Base-by-base conservation (phyloP, 768 basidiomycete genomes). In the Boletus reticulatus region DNA sequence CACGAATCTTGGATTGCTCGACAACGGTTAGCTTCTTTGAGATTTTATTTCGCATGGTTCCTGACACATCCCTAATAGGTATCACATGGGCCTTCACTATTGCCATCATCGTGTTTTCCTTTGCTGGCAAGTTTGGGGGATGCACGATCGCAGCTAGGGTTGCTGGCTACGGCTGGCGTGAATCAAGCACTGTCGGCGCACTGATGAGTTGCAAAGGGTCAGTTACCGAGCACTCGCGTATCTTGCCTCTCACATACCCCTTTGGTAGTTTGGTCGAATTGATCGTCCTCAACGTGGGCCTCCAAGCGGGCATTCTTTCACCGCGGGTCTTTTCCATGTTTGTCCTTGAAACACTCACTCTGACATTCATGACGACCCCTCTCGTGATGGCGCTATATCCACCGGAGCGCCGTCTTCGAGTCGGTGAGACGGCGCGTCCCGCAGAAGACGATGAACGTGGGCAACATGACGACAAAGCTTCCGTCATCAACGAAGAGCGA, bases 151-250 rank as follows among this genome's bases (percentile, higher is more conserved):
- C 89, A 0, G 89, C 94, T 0, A 75, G 76, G 41, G 75, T 80
- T 31, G 62, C 85, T 9, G 86, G 88, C 0, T 98, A 92, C 72
- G 80, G 73, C 8, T 88, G 84, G 83, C 78, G 96, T 38, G 96
- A 98, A 66, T 73, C 88, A 0, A 78, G 84, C 36, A 85, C 94
- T 0, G 87, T 98, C 48, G 97, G 97, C 0, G 85, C 89, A 14
- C 70, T 98, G 49, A 98, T 99, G 95, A 90, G 87, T 65, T 96
- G 94, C 67, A 95, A 98, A 79, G 94, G 93, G 89, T 89, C 12
- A 36, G 77, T 45, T 14, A 1, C 3, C 32, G 13, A 10, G 2
- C 24, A 24, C 2, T n/a, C 12, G 20, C 17, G 6, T 1, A 11
- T 49, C 20, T 46, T 6, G 29, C 5, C 17, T 29, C 48, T 8